Evolutionary conservation across 2,329 filamentous ascomycete species (phyloP), one percentile per base, ranked within the genome.

Genomic region (Karstenula rhodostoma): DNA sequence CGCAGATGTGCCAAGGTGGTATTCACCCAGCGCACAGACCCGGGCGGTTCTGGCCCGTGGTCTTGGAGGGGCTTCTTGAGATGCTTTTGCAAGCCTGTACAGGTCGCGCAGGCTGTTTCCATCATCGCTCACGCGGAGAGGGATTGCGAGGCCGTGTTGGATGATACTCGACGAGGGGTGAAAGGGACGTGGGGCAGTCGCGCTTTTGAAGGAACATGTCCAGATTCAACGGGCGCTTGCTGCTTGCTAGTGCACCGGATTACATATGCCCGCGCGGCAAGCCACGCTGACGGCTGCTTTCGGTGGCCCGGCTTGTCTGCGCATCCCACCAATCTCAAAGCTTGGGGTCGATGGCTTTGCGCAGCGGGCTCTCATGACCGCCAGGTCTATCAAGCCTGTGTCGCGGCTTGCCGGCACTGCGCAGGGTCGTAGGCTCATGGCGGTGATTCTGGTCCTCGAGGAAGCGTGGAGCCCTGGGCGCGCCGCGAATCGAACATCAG

Each of bases 41-140:
- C 40, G 5, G 32, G 19, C 32, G 68, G 12, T 64, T 8, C 61
- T 57, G 40, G 67, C 64, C 56, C 66, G 65, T 22, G 49, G 40
- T 32, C 56, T n/a, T 40, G 60, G 35, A 69, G 66, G 32, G 67
- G 55, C n/a, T 63, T 53, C 32, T 65, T 66, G 29, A 69, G 66
- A 49, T 73, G 66, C 58, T 70, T 75, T 56, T 77, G 74, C 59
- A 77, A 62, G 56, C 73, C 69, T 69, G 72, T 72, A 63, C 74
- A 77, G 58, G 70, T 73, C 27, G 65, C 65, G 65, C 74, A 76
- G 32, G 71, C 65, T 55, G 68, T 69, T n/a, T 69, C 71, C 71
- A 75, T 75, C 10, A 17, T 43, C 29, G 25, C 52, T n/a, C 49
- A 44, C 37, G 25, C 37, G 25, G 35, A n/a, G 9, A 25, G 5